Conservation (phyloP, 2,329 filamentous ascomycete species). For the Ciborinia camelliae region DNA sequence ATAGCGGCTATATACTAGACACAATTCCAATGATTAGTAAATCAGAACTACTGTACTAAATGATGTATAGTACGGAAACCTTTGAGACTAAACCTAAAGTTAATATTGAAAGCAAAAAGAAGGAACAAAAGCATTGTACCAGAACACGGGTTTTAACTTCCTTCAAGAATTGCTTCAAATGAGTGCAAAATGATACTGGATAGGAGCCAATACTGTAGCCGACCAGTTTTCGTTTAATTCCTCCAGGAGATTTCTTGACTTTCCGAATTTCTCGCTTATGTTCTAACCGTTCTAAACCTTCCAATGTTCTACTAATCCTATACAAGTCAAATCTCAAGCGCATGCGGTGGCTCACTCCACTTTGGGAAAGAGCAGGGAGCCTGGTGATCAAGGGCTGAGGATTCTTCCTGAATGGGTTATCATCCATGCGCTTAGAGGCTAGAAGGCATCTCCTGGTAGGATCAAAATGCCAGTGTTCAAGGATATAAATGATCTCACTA, state of each 20-base stretch:
- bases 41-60: neutral
- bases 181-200: neutral
- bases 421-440: conserved; percentile 14
- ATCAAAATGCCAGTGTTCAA: conserved; percentile 20
- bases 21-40: neutral
- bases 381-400: conserved; percentile 32
- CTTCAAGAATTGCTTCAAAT: neutral
- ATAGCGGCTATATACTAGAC: neutral
- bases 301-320: no score
- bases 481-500: conserved; percentile 33
- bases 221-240: conserved; percentile 1
- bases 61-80: neutral
- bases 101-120: neutral
- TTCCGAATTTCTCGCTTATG: neutral
- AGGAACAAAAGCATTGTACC: neutral
- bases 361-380: conserved; percentile 17
- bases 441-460: conserved; percentile 18
- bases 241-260: neutral
- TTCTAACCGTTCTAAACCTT: no score
- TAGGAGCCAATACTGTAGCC: neutral
- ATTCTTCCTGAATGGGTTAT: conserved; percentile 25
- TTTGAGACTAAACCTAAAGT: neutral
- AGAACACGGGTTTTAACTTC: neutral
- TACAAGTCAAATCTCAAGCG: conserved; percentile 12
- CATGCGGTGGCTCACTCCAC: conserved; percentile 15